phyloP scores from a whole-genome alignment of 129 eudicot genomes.

The Solidago caesia region DNA sequence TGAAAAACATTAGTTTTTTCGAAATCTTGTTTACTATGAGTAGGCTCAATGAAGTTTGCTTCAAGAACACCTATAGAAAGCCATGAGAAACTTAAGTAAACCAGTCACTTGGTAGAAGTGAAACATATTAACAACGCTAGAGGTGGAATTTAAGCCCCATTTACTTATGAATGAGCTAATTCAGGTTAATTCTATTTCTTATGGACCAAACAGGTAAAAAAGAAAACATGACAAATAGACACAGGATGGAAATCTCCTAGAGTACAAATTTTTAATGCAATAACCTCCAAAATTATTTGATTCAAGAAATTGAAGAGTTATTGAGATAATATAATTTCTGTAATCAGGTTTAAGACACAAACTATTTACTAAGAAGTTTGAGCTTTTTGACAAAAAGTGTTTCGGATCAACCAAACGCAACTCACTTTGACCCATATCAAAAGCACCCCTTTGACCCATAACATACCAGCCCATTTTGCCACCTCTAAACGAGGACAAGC shows the following conservation, averaged over 20 bases:
- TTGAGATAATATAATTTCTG: neutral
- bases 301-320: neutral
- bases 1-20: constrained; percentile 61
- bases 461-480: neutral
- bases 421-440: neutral
- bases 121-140: neutral
- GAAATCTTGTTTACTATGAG: constrained; percentile 69
- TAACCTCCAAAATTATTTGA: neutral
- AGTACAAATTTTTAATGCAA: neutral
- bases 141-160: neutral
- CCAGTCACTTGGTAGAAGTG: neutral
- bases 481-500: neutral
- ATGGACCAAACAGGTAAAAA: neutral
- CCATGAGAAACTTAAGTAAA: constrained; percentile 9
- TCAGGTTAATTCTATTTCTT: neutral
- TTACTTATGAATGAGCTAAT: neutral
- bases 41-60: constrained; percentile 61
- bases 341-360: neutral
- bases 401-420: neutral
- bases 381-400: neutral
- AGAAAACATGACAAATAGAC: no score
- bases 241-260: neutral
- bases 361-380: neutral
- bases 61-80: constrained; percentile 52
- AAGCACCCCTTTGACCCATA: neutral